These are phyloP conservation scores for Roridomyces roridus DNA, from an alignment of 768 basidiomycete genomes.

Conservation along the genomic window DNA sequence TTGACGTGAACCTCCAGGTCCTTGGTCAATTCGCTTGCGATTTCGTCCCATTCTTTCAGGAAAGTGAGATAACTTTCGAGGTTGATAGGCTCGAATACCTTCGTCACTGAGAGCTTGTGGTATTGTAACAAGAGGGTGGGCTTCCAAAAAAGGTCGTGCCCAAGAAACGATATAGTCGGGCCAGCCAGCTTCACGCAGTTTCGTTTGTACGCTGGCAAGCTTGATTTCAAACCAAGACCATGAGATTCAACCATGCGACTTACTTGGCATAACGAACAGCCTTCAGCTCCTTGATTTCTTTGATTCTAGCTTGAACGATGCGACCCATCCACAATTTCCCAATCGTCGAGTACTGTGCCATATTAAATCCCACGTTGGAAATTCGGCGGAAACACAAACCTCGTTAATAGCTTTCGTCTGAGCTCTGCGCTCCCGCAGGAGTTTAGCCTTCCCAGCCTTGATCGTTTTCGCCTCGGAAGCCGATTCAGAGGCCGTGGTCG, in stretches of 20 bases:
- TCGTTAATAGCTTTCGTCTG: constrained; percentile 1
- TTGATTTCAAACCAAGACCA: no score
- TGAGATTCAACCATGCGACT: no score
- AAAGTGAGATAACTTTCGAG: background rate
- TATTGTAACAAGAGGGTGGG: background rate
- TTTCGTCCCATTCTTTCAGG: constrained; percentile 5
- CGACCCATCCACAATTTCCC: no score
- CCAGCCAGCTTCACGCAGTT: constrained; percentile 14
- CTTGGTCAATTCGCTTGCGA: background rate
- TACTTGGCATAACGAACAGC: no score
- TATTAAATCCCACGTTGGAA: no score
- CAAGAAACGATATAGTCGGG: background rate
- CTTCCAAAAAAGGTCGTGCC: background rate
- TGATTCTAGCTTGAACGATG: no score
- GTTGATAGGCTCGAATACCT: background rate
- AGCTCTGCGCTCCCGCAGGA: constrained; percentile 4
- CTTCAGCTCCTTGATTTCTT: no score
- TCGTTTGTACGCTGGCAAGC: background rate
- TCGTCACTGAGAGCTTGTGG: background rate
- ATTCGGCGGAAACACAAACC: background rate
- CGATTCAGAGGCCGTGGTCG: no score
- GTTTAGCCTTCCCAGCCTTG: background rate
- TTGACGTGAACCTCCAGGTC: background rate
- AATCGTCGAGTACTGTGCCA: no score
- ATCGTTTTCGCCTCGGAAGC: background rate